Evolutionary conservation across 2,329 filamentous ascomycete genomes (phyloP).

Genomic region (Ophiosphaerella herpotricha): DNA sequence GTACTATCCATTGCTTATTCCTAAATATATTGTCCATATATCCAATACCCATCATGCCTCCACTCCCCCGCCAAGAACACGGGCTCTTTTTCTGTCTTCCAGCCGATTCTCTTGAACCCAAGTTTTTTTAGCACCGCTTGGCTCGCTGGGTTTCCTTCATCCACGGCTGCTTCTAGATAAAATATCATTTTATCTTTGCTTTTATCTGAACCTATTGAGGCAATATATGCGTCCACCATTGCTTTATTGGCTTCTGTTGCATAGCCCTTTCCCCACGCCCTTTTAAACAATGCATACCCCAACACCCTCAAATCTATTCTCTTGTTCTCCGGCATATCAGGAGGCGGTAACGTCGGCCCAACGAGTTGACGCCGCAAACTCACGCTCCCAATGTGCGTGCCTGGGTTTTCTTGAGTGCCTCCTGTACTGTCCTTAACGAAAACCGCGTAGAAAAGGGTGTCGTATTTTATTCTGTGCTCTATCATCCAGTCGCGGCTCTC

Average conservation of each 20-base stretch:
- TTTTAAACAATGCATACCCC: constrained; percentile 29
- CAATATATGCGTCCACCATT: constrained; percentile 20
- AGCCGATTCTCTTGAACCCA: constrained; percentile 30
- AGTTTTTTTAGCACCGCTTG: constrained; percentile 28
- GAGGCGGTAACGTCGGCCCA: constrained; percentile 8
- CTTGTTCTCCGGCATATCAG: neutral
- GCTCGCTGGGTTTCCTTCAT: constrained; percentile 26
- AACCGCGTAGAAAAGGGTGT: constrained; percentile 22
- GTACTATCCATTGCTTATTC: neutral
- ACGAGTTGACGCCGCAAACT: constrained; percentile 11
- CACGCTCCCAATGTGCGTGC: constrained; percentile 18
- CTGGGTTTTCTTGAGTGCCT: neutral
- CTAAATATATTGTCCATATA: constrained; percentile 26
- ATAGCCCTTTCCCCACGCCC: constrained; percentile 31
- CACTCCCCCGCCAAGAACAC: constrained; percentile 32
- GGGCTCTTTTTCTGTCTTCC: constrained; percentile 20
- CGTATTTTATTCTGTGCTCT: constrained; percentile 9
- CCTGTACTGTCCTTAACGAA: constrained; percentile 5
- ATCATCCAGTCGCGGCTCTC: constrained; percentile 28
- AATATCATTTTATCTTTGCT: constrained; percentile 9
- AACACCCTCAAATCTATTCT: constrained; percentile 18
- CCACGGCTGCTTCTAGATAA: constrained; percentile 32
- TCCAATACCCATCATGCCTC: constrained; percentile 25
- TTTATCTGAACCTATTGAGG: constrained; percentile 1
- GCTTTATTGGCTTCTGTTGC: constrained; percentile 30